Percentiles rank a stretch among this genome's conserved stretches.
These are phyloP conservation scores for Fusarium multiceps DNA, from an alignment of 2,329 filamentous ascomycete genomes.

Conservation along the genomic window DNA sequence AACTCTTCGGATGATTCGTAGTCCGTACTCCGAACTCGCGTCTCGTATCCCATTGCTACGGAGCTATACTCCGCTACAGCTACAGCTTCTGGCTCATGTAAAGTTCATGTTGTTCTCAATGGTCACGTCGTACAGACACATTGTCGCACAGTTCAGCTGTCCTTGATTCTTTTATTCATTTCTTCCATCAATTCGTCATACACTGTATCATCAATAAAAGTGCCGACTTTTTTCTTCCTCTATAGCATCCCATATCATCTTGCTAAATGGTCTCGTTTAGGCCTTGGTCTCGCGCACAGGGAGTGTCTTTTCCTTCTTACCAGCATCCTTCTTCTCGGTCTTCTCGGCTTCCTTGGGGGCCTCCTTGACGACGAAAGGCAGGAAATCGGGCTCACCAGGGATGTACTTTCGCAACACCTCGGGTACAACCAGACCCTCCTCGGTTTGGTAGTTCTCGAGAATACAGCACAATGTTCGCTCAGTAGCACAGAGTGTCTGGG, in stretches of 20 bases:
- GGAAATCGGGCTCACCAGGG: conserved; percentile 87
- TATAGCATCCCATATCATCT: conserved; percentile 17
- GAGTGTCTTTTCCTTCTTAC: conserved; percentile 44
- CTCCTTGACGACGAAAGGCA: conserved; percentile 88
- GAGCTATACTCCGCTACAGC: not conserved
- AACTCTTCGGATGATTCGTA: conserved; percentile 1
- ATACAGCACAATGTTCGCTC: conserved; percentile 94
- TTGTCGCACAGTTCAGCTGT: too few relatives aligned
- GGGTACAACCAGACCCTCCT: conserved; percentile 84
- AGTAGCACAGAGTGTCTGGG: conserved; percentile 81
- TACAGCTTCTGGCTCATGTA: not conserved
- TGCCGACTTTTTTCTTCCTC: conserved; percentile 37
- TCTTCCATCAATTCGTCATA: conserved; percentile 22
- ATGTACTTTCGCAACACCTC: conserved; percentile 90
- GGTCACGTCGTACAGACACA: not conserved
- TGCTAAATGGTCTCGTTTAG: conserved; percentile 27
- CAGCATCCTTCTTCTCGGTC: conserved; percentile 43
- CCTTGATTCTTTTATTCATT: conserved; percentile 14
- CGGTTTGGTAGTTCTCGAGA: conserved; percentile 95
- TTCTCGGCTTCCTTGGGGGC: conserved; percentile 73
- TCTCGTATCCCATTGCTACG: not conserved
- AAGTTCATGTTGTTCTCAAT: not conserved
- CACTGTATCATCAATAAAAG: conserved; percentile 21
- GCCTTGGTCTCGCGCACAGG: conserved; percentile 46
- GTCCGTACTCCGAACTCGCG: not conserved